phyloP scores from a whole-genome alignment of 2,329 filamentous ascomycete genomes.

The Arachnopeziza araneosa region DNA sequence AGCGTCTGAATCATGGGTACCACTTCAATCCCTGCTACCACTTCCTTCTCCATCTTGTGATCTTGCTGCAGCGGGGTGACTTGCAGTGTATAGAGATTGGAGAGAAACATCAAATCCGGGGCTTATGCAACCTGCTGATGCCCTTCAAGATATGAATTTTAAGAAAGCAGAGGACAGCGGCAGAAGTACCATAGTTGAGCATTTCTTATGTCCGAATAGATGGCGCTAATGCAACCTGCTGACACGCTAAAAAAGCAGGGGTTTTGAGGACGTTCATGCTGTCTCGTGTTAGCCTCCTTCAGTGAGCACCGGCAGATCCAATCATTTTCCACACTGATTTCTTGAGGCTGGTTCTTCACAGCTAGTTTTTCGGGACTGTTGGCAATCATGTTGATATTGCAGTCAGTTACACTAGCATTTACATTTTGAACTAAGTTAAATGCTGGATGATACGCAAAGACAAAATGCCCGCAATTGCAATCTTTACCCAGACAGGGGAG shows the following conservation, averaged over 20 bases:
- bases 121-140: neutral
- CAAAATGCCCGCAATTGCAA: too few species aligned
- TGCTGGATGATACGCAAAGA: too few species aligned
- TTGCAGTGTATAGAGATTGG: neutral
- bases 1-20: slow-evolving; percentile 12
- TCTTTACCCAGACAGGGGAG: too few species aligned
- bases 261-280: too few species aligned
- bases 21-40: slow-evolving; percentile 9
- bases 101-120: neutral
- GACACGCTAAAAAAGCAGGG: neutral
- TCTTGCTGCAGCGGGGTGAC: neutral
- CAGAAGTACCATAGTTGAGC: neutral
- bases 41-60: neutral
- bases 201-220: neutral
- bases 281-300: too few species aligned
- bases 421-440: too few species aligned
- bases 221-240: neutral
- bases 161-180: neutral
- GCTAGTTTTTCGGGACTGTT: too few species aligned
- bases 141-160: neutral
- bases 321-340: too few species aligned
- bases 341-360: too few species aligned
- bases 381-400: too few species aligned
- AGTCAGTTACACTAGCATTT: too few species aligned
- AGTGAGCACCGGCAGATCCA: too few species aligned